Evolutionary conservation across 345 rosid genomes (phyloP).

Genomic region (Citrus mangshanensis): DNA sequence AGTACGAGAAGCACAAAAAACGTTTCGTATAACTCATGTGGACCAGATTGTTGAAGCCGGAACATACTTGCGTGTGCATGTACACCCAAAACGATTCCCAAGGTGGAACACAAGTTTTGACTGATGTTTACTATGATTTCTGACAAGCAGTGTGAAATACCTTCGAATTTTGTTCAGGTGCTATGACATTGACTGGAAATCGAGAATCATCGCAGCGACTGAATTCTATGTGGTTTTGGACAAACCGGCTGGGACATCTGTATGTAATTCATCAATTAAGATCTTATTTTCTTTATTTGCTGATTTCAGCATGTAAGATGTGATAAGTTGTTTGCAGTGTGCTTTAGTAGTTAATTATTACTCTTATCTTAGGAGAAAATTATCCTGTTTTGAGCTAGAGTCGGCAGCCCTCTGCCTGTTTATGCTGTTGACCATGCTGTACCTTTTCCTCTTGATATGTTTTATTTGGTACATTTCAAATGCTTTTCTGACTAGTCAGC

Average conservation of each 20-base stretch:
- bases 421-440: not conserved
- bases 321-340: not conserved
- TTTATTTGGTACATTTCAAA: not conserved
- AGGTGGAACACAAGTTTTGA: conserved; percentile 38
- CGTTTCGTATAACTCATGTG: conserved; percentile 63
- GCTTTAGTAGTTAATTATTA: not conserved
- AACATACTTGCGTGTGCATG: conserved; percentile 79
- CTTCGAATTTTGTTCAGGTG: conserved; percentile 44
- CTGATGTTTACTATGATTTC: not conserved
- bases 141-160: not conserved
- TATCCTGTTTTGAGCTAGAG: not conserved
- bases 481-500: not conserved
- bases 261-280: conserved; percentile 35
- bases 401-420: not conserved
- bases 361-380: not conserved
- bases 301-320: not conserved
- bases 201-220: conserved; percentile 63
- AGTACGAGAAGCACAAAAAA: conserved; percentile 83
- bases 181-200: conserved; percentile 89
- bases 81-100: conserved; percentile 93
- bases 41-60: conserved; percentile 75
- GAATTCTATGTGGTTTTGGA: conserved; percentile 84
- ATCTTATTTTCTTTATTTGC: not conserved
- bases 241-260: conserved; percentile 95
- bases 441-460: not conserved